These are phyloP conservation scores for Cicer bijugum DNA, from an alignment of 306 rosid species.

Conservation along the genomic window DNA sequence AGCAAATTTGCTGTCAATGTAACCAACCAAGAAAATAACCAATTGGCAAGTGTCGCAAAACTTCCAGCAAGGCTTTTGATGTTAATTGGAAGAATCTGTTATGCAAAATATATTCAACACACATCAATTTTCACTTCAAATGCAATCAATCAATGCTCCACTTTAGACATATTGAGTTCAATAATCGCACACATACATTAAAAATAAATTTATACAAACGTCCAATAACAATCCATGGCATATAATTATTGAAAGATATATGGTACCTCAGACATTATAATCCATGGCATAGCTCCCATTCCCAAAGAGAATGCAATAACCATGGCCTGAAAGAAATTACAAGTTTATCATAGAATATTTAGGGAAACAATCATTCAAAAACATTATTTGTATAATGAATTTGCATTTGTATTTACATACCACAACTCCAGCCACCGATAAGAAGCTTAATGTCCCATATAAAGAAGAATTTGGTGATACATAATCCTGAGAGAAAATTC, in stretches of 20 bases:
- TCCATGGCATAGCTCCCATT: slow-evolving; percentile 96
- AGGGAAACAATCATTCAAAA: slow-evolving; percentile 33
- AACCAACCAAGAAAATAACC: slow-evolving; percentile 74
- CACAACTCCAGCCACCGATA: slow-evolving; percentile 83
- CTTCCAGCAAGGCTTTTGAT: slow-evolving; percentile 96
- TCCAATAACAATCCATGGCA: background rate
- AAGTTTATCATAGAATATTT: slow-evolving; percentile 29
- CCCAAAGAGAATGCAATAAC: slow-evolving; percentile 87
- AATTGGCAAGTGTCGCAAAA: slow-evolving; percentile 89
- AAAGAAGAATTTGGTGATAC: slow-evolving; percentile 54
- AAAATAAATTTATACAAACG: background rate
- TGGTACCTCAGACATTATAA: slow-evolving; percentile 98
- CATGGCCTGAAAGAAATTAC: slow-evolving; percentile 67
- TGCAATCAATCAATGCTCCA: slow-evolving; percentile 12
- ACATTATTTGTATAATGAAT: background rate
- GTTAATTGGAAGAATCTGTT: slow-evolving; percentile 88
- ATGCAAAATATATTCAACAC: slow-evolving; percentile 35
- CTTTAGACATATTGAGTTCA: slow-evolving; percentile 2
- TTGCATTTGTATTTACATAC: slow-evolving; percentile 55
- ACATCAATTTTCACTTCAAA: slow-evolving; percentile 33
- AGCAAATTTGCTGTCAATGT: slow-evolving; percentile 91
- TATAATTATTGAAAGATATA: background rate
- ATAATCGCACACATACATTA: too few relatives aligned
- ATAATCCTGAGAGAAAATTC: slow-evolving; percentile 56
- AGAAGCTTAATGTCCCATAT: slow-evolving; percentile 56